Evolutionary conservation across 768 basidiomycete genomes (phyloP).

Genomic region (Amanita pseudoporphyria): DNA sequence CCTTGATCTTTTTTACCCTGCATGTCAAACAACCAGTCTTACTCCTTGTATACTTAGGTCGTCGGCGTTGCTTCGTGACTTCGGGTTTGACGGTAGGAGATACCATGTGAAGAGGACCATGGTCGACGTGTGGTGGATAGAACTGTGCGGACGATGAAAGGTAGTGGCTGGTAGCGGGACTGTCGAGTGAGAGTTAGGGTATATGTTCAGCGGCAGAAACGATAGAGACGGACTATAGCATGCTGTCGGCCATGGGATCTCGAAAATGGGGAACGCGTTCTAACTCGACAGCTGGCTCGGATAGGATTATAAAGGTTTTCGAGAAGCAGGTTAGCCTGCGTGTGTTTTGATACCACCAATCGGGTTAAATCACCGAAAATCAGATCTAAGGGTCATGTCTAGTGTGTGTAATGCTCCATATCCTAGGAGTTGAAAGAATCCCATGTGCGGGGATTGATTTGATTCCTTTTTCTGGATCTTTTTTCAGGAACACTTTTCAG

Average conservation of each 20-base stretch:
- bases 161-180: constrained; percentile 31
- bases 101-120: constrained; percentile 36
- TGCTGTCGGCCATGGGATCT: constrained; percentile 39
- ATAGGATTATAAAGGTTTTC: constrained; percentile 42
- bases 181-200: constrained; percentile 16
- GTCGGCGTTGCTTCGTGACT: constrained; percentile 46
- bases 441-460: constrained; percentile 35
- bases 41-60: constrained; percentile 89
- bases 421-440: constrained; percentile 32
- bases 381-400: constrained; percentile 62
- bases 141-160: constrained; percentile 29
- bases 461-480: constrained; percentile 30
- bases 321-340: constrained; percentile 22
- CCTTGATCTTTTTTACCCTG: constrained; percentile 93
- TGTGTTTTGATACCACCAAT: constrained; percentile 31
- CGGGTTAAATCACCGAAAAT: constrained; percentile 51
- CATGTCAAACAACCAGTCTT: constrained; percentile 94
- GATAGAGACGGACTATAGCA: constrained; percentile 41
- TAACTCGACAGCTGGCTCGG: constrained; percentile 28
- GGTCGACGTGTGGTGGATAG: constrained; percentile 25
- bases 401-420: constrained; percentile 35
- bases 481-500: constrained; percentile 26
- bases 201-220: constrained; percentile 1
- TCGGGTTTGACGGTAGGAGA: constrained; percentile 41
- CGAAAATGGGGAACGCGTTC: constrained; percentile 28